Percentiles rank a stretch among this genome's conserved stretches.
phyloP scores from a whole-genome alignment of 257 asterid genomes.

The Galeopsis tetrahit region DNA sequence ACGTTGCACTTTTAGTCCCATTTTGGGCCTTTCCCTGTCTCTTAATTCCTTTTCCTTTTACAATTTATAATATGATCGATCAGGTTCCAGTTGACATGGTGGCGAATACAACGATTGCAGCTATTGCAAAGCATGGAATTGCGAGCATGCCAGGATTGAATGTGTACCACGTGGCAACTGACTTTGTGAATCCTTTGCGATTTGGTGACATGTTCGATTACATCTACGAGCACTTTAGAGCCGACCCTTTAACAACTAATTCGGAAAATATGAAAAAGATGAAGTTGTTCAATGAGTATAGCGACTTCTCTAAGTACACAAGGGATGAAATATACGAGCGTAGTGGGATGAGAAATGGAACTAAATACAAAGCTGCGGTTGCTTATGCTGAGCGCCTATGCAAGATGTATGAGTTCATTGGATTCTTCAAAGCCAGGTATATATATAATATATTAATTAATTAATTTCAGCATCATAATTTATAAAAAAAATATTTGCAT shows the following conservation, averaged over 20 bases:
- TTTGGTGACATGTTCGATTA: conserved; percentile 28
- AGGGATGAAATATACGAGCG: conserved; percentile 11
- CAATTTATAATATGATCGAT: too few species aligned
- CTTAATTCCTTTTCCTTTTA: too few species aligned
- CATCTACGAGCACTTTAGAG: conserved; percentile 22
- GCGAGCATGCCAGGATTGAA: conserved; percentile 13
- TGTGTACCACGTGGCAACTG: neutral
- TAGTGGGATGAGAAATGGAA: neutral
- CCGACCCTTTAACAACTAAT: conserved; percentile 25
- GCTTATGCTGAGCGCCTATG: conserved; percentile 37
- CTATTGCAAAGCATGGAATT: conserved; percentile 45
- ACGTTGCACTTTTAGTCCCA: too few species aligned
- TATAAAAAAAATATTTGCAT: neutral
- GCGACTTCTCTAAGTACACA: conserved; percentile 19
- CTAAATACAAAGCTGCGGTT: conserved; percentile 27
- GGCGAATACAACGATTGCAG: conserved; percentile 46
- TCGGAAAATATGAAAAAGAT: conserved; percentile 5
- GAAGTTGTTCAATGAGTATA: conserved; percentile 26
- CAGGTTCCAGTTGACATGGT: conserved; percentile 50
- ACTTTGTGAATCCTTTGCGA: conserved; percentile 33
- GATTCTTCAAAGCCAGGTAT: conserved; percentile 39
- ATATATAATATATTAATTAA: neutral
- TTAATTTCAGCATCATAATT: too few species aligned
- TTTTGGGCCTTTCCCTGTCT: too few species aligned
- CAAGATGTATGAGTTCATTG: conserved; percentile 37